Percentiles rank a stretch among this genome's conserved stretches.
phyloP scores from a whole-genome alignment of 352 stramenopile genomes.

The Phytophthora hibernalis region DNA sequence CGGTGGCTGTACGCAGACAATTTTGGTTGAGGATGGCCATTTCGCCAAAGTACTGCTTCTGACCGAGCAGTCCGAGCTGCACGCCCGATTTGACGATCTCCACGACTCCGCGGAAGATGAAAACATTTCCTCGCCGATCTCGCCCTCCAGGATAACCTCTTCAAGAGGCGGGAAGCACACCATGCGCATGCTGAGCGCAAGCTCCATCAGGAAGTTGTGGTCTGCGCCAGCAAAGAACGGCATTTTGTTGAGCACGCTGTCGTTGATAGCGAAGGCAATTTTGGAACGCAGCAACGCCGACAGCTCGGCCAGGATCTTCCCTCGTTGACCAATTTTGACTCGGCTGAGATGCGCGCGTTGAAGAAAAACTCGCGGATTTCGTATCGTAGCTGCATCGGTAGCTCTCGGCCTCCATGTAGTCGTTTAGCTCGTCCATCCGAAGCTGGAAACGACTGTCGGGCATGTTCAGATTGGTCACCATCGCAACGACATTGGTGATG shows the following conservation, averaged over 20 bases:
- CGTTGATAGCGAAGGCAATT: constrained; percentile 84
- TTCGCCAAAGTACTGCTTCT: constrained; percentile 88
- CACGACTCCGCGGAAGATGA: constrained; percentile 83
- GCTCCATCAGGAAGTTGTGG: constrained; percentile 86
- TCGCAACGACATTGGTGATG: constrained; percentile 77
- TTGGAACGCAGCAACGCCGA: constrained; percentile 80
- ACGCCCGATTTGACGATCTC: constrained; percentile 67
- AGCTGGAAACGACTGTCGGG: constrained; percentile 70
- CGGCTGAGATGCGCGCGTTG: constrained; percentile 74
- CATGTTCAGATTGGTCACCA: constrained; percentile 79
- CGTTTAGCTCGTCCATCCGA: constrained; percentile 82
- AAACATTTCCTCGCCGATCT: constrained; percentile 90
- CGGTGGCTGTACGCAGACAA: constrained; percentile 71
- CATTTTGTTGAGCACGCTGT: constrained; percentile 84
- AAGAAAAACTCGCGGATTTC: constrained; percentile 88
- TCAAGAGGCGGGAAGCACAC: constrained; percentile 81
- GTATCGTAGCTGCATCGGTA: constrained; percentile 75
- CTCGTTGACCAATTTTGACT: constrained; percentile 78
- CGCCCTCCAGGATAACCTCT: constrained; percentile 82
- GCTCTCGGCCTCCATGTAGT: constrained; percentile 84
- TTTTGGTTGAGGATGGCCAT: constrained; percentile 87
- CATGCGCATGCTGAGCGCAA: constrained; percentile 85
- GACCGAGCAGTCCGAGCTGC: constrained; percentile 70
- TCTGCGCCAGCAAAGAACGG: constrained; percentile 81
- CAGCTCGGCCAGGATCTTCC: constrained; percentile 73